Conservation (phyloP, 768 basidiomycete species). For the Boletellus ananas region DNA sequence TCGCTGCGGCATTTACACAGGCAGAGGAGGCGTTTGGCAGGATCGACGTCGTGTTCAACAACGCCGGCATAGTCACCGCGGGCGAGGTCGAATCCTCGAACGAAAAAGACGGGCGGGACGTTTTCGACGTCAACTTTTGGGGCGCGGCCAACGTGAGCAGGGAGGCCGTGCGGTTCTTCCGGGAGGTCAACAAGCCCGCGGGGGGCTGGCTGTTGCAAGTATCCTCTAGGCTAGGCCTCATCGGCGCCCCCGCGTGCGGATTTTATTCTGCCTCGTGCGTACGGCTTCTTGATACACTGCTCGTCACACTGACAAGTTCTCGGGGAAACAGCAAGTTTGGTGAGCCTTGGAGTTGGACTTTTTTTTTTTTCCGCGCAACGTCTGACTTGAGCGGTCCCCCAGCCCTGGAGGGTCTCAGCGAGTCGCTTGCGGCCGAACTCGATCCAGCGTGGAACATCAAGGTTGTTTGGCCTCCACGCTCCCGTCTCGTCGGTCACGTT, state of each 20-base stretch:
- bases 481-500: neutral
- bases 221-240: slow-evolving; percentile 33
- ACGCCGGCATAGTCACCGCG: slow-evolving; percentile 27
- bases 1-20: slow-evolving; percentile 26
- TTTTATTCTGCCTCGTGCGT: slow-evolving; percentile 29
- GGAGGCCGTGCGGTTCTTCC: neutral
- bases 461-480: neutral
- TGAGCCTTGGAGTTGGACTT: neutral
- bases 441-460: slow-evolving; percentile 20
- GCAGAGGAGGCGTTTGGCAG: slow-evolving; percentile 29
- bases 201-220: slow-evolving; percentile 39
- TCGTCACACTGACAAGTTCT: neutral
- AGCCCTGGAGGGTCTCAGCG: slow-evolving; percentile 17
- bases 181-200: slow-evolving; percentile 11
- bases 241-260: slow-evolving; percentile 8
- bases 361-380: neutral
- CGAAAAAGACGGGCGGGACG: slow-evolving; percentile 28
- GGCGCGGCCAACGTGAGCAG: neutral
- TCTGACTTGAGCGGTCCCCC: neutral
- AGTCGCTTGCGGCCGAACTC: slow-evolving; percentile 9
- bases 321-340: slow-evolving; percentile 15
- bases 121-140: slow-evolving; percentile 39
- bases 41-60: slow-evolving; percentile 38
- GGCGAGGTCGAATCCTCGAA: slow-evolving; percentile 36
- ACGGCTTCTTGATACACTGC: neutral